Base-by-base conservation (phyloP, 75 land plant genomes). In the Picea sitchensis region DNA sequence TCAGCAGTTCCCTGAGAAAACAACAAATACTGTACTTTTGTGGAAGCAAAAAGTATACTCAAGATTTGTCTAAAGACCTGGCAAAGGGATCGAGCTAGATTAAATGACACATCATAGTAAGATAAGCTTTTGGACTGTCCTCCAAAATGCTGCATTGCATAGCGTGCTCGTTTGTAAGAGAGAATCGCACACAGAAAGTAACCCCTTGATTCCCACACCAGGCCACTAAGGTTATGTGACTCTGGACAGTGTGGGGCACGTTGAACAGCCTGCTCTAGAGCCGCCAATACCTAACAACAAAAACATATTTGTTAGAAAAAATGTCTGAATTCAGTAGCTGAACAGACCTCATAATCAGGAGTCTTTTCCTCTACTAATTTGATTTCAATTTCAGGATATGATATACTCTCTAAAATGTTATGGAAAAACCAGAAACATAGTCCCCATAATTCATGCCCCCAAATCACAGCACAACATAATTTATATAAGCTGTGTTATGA, bases 61-160 rank as follows among this genome's bases (percentile, higher is more conserved):
- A 18, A 30, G 11, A 65, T n/a, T 68, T 36, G 23, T 20, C 51
- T 44, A 64, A 36, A 69, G 79, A 92, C 97, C 92, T 73, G 78
- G 69, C 92, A 83, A 51, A 92, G 92, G 7, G 89, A 80, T 82
- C 97, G 84, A 17, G 94, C 90, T 71, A 94, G 84, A 81, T 94
- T 92, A 34, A 87, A 38, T 3, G 91, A 83, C 38, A 89, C 78
- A 76, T 85, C 87, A 76, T 54, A 36, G 11, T 84, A 51, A 61
- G 75, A 65, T 23, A 89, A 82, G 51, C 76, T 79, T 62, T 73
- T 59, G n/a, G 71, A 36, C 11, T 44, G 38, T 30, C n/a, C 60
- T 32, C 76, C n/a, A 80, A 79, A 78, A 60, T 7, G 61, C 20
- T 58, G 78, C 32, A 86, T 47, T 8, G 86, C 82, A 81, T 14